Base-by-base conservation (phyloP, 768 basidiomycete genomes). In the Naematelia encephala region DNA sequence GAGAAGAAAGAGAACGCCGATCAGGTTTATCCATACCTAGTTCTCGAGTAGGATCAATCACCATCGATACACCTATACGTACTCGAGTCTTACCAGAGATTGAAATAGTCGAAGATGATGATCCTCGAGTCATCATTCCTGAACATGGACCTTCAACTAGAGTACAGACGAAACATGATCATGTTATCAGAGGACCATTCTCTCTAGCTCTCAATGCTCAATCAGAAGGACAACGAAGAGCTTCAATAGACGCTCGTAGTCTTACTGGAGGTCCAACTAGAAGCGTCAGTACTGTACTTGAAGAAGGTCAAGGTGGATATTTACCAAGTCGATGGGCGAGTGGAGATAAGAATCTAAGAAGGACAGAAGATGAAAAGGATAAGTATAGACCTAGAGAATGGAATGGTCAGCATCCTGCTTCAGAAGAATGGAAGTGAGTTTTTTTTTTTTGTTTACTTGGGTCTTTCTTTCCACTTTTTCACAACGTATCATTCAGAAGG, bases 311-410 rank as follows among this genome's bases (percentile, higher is more conserved):
- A 22, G 69, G 68, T 29, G 71, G 74, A 11, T 77, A 77, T 48
- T 50, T 77, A 14, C 76, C 76, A 16, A 59, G 61, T 13, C 29
- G 76, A 48, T 77, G 76, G 76, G 74, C 74, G 4, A 67, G 56
- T 51, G 75, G 75, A 23, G 76, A 77, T 62, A 64, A 61, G 45
- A 42, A 60, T 21, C 44, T 74, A 22, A 51, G 76, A 23, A 49
- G 43, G 22, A 72, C 71, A 23, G 76, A 75, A 44, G 68, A 71
- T 29, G 69, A 67, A 21, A 74, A 67, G 48, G 74, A 77, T 39
- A 68, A 58, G 62, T 77, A 77, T 53, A 64, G 76, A 56, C 76
- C 76, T 16, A 64, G 61, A 54, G 76, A 77, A 56, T 77, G 76
- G 72, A 64, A 64, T 21, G 68, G 69, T n/a, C 70, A 67, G 59